phyloP scores from a whole-genome alignment of 148 eudicot genomes.

The Rhododendron mucronatum region DNA sequence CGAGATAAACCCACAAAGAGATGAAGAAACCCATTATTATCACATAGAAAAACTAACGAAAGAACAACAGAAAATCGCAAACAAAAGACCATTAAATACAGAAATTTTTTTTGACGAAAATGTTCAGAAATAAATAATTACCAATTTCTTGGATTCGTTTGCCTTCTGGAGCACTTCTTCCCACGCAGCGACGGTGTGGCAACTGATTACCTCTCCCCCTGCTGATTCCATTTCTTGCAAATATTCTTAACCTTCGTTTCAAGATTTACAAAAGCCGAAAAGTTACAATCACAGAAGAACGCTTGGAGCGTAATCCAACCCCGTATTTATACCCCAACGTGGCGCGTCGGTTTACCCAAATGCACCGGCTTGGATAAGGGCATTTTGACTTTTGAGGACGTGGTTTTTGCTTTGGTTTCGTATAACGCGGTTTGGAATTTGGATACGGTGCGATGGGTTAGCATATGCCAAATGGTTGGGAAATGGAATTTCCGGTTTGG shows the following conservation, averaged over 20 bases:
- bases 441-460: not conserved
- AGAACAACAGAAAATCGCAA: not conserved
- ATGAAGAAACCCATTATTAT: not conserved
- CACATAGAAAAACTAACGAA: not conserved
- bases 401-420: not conserved
- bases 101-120: not conserved
- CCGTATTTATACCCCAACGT: not conserved
- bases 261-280: not conserved
- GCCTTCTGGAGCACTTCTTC: conserved; percentile 20
- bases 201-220: conserved; percentile 33
- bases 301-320: not conserved
- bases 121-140: not conserved
- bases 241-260: not conserved
- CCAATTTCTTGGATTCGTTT: conserved; percentile 32
- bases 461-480: not conserved
- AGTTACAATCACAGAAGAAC: not conserved
- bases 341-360: not conserved
- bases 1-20: not conserved
- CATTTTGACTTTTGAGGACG: not conserved
- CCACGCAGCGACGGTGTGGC: conserved; percentile 35
- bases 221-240: conserved; percentile 16
- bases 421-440: not conserved
- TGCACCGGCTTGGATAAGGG: not conserved
- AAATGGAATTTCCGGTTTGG: not conserved
- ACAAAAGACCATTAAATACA: not conserved